phyloP scores from a whole-genome alignment of 352 stramenopile species.

The Phytophthora quininea region DNA sequence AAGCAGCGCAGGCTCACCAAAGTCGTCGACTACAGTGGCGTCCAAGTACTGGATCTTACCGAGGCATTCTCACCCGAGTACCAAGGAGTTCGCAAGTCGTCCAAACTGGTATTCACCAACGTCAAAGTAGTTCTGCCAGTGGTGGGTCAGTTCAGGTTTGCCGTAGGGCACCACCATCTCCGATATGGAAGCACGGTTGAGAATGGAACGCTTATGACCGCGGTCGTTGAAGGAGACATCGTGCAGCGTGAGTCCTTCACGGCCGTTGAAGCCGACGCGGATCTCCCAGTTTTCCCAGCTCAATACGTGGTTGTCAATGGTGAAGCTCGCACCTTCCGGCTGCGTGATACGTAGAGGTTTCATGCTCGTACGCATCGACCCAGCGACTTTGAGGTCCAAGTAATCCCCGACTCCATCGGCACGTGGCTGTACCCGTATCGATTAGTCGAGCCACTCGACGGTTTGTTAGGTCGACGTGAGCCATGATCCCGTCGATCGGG shows the following conservation, averaged over 20 bases:
- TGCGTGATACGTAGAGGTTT: constrained; percentile 66
- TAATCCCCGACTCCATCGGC: constrained; percentile 37
- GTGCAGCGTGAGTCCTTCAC: constrained; percentile 75
- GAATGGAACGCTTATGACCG: constrained; percentile 35
- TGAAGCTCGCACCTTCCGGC: constrained; percentile 65
- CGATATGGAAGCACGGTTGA: constrained; percentile 65
- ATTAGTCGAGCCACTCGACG: constrained; percentile 28
- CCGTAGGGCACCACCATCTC: constrained; percentile 84
- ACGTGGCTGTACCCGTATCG: constrained; percentile 39
- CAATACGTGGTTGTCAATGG: constrained; percentile 53
- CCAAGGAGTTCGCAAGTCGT: constrained; percentile 68
- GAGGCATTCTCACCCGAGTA: constrained; percentile 82
- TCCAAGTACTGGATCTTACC: constrained; percentile 88
- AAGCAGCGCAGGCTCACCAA: constrained; percentile 48
- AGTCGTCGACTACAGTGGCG: constrained; percentile 59
- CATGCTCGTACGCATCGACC: constrained; percentile 31
- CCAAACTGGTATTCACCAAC: constrained; percentile 77
- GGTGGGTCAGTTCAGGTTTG: constrained; percentile 59
- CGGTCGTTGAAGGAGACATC: constrained; percentile 47
- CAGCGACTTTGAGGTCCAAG: constrained; percentile 27
- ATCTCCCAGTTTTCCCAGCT: constrained; percentile 76
- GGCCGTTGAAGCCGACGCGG: constrained; percentile 74
- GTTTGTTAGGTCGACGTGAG: constrained; percentile 36
- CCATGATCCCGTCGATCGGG: constrained; percentile 36
- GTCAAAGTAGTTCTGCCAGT: constrained; percentile 83